These are phyloP conservation scores for Whalleya microplaca DNA, from an alignment of 2,329 filamentous ascomycete species.

Conservation along the genomic window DNA sequence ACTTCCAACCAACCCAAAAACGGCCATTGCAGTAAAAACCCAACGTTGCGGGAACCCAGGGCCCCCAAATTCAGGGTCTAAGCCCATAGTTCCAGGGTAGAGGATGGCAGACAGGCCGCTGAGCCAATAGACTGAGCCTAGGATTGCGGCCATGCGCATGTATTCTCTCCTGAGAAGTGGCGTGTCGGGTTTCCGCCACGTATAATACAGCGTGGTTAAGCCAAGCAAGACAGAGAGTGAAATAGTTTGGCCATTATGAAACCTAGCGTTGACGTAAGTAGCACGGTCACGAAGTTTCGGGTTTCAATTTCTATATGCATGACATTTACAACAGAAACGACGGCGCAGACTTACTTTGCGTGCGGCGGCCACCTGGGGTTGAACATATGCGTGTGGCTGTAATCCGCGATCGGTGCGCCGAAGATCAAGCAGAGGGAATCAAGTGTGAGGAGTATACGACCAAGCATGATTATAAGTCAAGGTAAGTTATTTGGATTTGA, in stretches of 20 bases:
- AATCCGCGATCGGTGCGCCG: constrained; percentile 45
- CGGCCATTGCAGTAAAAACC: constrained; percentile 36
- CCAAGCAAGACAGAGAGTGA: constrained; percentile 45
- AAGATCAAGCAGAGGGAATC: constrained; percentile 42
- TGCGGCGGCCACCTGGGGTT: constrained; percentile 51
- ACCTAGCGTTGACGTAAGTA: constrained; percentile 25
- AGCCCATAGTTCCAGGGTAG: constrained; percentile 44
- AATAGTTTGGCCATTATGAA: constrained; percentile 49
- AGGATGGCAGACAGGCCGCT: constrained; percentile 42
- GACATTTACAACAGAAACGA: background rate
- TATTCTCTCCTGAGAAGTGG: constrained; percentile 36
- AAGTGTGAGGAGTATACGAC: constrained; percentile 46
- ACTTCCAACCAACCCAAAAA: constrained; percentile 24
- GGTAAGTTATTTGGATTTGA: background rate
- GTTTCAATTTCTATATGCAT: background rate
- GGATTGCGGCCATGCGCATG: constrained; percentile 39
- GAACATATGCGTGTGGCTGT: constrained; percentile 46
- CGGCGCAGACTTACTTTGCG: constrained; percentile 42
- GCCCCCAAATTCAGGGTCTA: constrained; percentile 49
- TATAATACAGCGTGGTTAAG: constrained; percentile 44
- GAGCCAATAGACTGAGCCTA: constrained; percentile 47
- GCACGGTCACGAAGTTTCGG: background rate
- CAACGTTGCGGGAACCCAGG: constrained; percentile 46
- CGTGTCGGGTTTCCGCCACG: constrained; percentile 37
- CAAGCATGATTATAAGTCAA: constrained; percentile 35